Base-by-base conservation (phyloP, 352 stramenopile species). In the Thalassiosira gravida region DNA sequence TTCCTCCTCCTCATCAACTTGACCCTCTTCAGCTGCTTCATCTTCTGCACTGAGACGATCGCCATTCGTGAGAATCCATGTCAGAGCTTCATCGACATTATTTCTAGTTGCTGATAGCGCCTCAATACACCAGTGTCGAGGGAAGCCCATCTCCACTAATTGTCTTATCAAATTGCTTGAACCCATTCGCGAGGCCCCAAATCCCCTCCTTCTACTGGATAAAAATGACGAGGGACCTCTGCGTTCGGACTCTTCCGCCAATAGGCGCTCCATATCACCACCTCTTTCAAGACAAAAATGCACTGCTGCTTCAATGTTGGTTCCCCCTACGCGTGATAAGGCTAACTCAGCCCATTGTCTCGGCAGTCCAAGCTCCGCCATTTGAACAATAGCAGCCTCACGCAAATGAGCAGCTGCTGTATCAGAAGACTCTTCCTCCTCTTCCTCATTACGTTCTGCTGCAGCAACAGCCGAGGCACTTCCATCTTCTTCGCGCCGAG, bases 241-340 rank as follows among this genome's bases (percentile, higher is more conserved):
- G 18, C 75, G 61, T 75, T 92, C 86, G 53, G 70, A 39, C 39
- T 93, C 87, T 74, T 93, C 89, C 1, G 82, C 82, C 49, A 95
- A 25, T 67, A 95, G 77, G 18, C 82, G 66, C 74, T 95, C 90
- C 86, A 95, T 94, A 47, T 95, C 90, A 56, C 76, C 83, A 32
- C 90, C 88, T 77, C 85, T 77, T 73, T 95, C 90, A 20, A 95
- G 77, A 78, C 90, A 95, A 69, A 95, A 95, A 70, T 93, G 86
- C 24, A 95, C 89, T 30, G 90, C 90, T 74, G 87, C 87, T 75
- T 95, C 90, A 56, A 94, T 93, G 59, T 94, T 91, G 44, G 80
- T 89, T 22, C 90, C 90, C n/a, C 90, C 90, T 14, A 83, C 86
- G 18, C 88, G 64, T 37, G 79, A 46, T 16, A 95, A 71, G 14